Base-by-base conservation (phyloP, 257 asterid species). In the Cinchona pubescens region DNA sequence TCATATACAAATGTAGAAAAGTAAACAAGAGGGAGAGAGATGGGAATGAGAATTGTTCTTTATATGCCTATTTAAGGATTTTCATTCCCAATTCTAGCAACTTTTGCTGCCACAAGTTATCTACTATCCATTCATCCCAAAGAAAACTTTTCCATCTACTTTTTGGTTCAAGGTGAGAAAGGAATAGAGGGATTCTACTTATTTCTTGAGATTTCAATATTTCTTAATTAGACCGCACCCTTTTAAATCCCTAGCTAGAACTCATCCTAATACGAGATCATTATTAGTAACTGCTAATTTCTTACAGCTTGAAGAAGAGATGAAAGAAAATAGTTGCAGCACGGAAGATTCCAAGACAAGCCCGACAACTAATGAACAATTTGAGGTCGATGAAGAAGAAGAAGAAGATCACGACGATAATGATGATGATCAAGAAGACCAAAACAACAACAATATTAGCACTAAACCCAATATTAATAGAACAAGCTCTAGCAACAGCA, bases 71-170 rank as follows among this genome's bases (percentile, higher is more conserved):
- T 82, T 82, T 79, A 82, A 86, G 84, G 80, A 73, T 72, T 85
- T 85, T 88, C 90, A 85, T 93, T 93, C 93, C 97, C 88, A 93
- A 87, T 88, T 88, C 89, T 74, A 86, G 83, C 95, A 85, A 88
- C 92, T 89, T 86, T 85, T 85, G 79, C 81, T 66, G 69, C 86
- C 78, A 81, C 51, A 75, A 74, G 81, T 74, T 76, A 83, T 83
- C 88, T 72, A 2, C 74, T 51, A 30, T 71, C 82, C n/a, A n/a
- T n/a, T n/a, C n/a, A 53, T 65, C 72, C 62, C 72, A 76, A 51
- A 27, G 30, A 74, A 64, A 67, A 63, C 23, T 51, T 72, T 77
- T 78, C 74, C 86, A 79, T 83, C 92, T 75, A 76, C 86, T 82
- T 83, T 76, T 68, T n/a, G 37, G 67, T 76, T 75, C 69, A 67